Evolutionary conservation across 2,329 filamentous ascomycete genomes (phyloP), one percentile per base, ranked within the genome.

Genomic region (Neocatenulostroma microsporum): DNA sequence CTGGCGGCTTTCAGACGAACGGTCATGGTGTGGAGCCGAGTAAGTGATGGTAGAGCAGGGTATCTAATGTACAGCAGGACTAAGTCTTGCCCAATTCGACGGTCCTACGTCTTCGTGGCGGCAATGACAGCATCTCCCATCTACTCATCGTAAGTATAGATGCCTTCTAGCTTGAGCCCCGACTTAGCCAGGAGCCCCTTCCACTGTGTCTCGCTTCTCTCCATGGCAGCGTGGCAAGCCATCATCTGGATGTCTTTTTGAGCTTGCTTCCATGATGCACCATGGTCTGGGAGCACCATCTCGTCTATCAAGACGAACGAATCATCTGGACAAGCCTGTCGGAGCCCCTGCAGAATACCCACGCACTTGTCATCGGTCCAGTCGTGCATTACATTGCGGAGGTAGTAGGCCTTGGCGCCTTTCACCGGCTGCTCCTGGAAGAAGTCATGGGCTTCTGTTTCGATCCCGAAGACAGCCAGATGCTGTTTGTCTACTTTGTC

Each of bases 381-480:
- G 33, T 54, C 46, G 36, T 53, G 49, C 17, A 54, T 24, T 24
- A 54, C 35, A 14, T 41, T 34, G 25, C 46, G 47, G 19, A 52
- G 23, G 37, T 49, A 53, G 35, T 54, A 54, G 4, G 55, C 44
- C 32, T 56, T 51, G 7, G 60, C 59, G 21, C 43, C 40, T 20
- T 40, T 37, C 4, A 47, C 19, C 2, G 45, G 45, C 15, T 50
- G 47, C 11, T 34, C 21, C 3, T 28, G 19, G 33, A 48, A 47
- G 37, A 51, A 48, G 24, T 53, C 42, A 27, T 47, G 37, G 5
- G 37, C n/a, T 15, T 41, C 18, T 9, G 35, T 18, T 14, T 42
- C 36, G 6, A 49, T 21, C 4, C 35, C 41, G 2, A 31, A 21
- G 13, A 33, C 29, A 8, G 35, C 26, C 15, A 39, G 24, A 5